Evolutionary conservation across 176 grass and related monocot species (phyloP).

Genomic region (Otatea glauca): DNA sequence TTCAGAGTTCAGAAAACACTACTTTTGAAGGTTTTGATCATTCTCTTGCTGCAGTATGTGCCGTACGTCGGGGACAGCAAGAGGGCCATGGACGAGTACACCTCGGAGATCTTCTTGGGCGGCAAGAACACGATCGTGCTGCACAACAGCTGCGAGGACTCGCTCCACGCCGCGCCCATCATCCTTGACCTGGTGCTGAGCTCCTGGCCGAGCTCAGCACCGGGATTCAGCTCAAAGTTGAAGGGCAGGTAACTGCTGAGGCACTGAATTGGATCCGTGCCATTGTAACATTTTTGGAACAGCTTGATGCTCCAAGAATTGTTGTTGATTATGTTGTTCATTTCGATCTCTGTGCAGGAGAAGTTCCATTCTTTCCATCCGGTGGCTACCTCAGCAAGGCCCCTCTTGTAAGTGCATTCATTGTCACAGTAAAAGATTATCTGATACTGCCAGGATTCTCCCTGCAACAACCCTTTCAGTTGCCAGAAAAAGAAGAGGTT

Average conservation of each 20-base stretch:
- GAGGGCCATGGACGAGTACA: slow-evolving; percentile 90
- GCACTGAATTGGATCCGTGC: not conserved
- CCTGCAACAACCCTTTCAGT: not conserved
- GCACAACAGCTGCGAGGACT: slow-evolving; percentile 92
- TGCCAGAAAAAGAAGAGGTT: not conserved
- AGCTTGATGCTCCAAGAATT: not conserved
- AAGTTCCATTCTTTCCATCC: slow-evolving; percentile 89
- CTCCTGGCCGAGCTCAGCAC: slow-evolving; percentile 78
- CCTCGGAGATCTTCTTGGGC: slow-evolving; percentile 88
- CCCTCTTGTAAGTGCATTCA: slow-evolving; percentile 71
- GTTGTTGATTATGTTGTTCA: not conserved
- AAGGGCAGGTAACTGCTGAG: slow-evolving; percentile 58
- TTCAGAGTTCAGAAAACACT: not conserved
- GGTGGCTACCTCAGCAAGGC: slow-evolving; percentile 78
- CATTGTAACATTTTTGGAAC: not conserved
- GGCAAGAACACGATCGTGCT: slow-evolving; percentile 78
- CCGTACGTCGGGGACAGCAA: slow-evolving; percentile 87
- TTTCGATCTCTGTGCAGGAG: slow-evolving; percentile 50
- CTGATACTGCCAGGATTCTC: not conserved
- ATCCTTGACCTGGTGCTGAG: slow-evolving; percentile 67
- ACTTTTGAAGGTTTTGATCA: not conserved
- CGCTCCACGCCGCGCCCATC: slow-evolving; percentile 72
- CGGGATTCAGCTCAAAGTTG: slow-evolving; percentile 76
- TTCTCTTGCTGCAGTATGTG: slow-evolving; percentile 56
- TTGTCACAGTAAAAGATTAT: not conserved